Evolutionary conservation across 768 basidiomycete genomes (phyloP), one percentile per base, ranked within the genome.

Genomic region (Tricholoma sp.): DNA sequence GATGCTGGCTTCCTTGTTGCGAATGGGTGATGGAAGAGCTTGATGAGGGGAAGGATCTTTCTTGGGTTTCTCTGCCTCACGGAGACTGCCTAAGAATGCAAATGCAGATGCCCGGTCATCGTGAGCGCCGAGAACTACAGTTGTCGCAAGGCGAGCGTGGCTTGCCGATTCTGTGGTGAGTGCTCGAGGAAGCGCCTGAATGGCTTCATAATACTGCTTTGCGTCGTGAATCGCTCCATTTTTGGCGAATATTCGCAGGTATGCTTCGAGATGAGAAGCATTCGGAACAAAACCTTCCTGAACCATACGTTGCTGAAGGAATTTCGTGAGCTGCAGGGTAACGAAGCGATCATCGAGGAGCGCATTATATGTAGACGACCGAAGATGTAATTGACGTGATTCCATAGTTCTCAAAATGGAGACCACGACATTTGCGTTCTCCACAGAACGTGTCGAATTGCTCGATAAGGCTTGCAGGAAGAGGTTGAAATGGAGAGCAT

Each of bases 331-430:
- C 47, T 81, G 76, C 0, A 79, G 65, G 0, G 79, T 78, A 35
- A 83, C 72, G 58, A 80, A 80, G 0, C 78, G 75, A 61, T 84
- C 79, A 41, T 71, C 71, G 46, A 84, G 74, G 0, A 86, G 69
- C 0, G 69, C 63, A 7, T 72, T 62, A 60, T 80, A 82, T 0
- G 82, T 83, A 12, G 71, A 61, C 3, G 70, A 60, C 55, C 67
- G 68, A 27, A 84, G 72, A 6, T 64, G 61, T 16, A 83, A 64
- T 51, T 74, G 68, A 18, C 78, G 75, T 2, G 69, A 66, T 21
- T 79, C 72, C 82, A 85, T 83, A 9, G 76, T 68, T 19, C 66
- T 65, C 39, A 86, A 65, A 4, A 85, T 29, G 1, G 69, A 59
- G 0, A 83, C 61, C 0, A 76, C 75, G 18, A 73, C 68, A 11